phyloP scores from a whole-genome alignment of 2,329 filamentous ascomycete species.

The Penicillium olsonii region DNA sequence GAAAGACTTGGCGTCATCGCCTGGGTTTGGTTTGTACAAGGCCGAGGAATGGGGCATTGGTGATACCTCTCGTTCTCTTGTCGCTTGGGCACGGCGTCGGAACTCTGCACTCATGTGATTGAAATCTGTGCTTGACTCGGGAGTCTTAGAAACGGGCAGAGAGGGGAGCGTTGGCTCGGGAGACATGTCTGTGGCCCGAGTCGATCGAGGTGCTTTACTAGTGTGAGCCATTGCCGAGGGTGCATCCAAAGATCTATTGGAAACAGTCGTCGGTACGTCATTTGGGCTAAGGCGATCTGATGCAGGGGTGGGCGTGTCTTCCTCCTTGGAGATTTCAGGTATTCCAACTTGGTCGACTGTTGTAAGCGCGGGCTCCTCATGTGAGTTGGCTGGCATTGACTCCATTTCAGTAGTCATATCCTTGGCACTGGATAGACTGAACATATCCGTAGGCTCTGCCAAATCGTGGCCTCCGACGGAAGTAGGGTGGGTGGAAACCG shows the following conservation, averaged over 20 bases:
- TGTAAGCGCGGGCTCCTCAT: neutral
- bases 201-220: neutral
- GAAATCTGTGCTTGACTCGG: conserved; percentile 26
- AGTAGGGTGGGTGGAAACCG: conserved; percentile 22
- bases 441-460: conserved; percentile 5
- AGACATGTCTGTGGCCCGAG: conserved; percentile 5
- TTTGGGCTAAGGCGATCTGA: neutral
- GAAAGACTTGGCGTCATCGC: conserved; percentile 62
- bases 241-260: conserved; percentile 1
- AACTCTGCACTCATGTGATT: conserved; percentile 38
- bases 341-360: neutral
- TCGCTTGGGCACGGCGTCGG: conserved; percentile 58
- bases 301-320: neutral
- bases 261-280: neutral
- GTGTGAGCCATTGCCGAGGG: conserved; percentile 2
- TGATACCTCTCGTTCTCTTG: conserved; percentile 60
- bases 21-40: conserved; percentile 55
- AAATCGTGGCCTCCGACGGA: conserved; percentile 18
- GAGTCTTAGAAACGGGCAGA: conserved; percentile 29
- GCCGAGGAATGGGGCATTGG: conserved; percentile 69
- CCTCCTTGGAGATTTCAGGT: neutral
- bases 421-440: neutral
- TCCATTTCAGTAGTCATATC: neutral
- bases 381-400: neutral
- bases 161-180: neutral